Conservation (phyloP, 1,284 basidiomycete species). For the Malassezia sympodialis region DNA sequence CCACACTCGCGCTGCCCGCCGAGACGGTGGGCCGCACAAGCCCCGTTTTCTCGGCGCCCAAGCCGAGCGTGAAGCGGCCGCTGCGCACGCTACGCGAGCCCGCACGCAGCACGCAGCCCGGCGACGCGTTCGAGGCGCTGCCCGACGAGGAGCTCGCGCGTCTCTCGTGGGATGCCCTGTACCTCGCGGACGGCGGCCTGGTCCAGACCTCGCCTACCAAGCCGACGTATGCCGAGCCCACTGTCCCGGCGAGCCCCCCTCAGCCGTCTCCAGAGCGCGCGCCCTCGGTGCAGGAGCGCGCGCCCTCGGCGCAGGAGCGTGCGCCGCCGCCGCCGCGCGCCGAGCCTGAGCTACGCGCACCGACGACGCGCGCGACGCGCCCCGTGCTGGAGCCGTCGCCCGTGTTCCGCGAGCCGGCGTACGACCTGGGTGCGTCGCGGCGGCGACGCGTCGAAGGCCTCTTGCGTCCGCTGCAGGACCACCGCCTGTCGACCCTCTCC, state of each 20-base stretch:
- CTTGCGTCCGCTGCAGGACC: conserved; percentile 1
- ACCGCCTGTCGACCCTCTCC: conserved; percentile 9
- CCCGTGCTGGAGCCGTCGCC: neutral
- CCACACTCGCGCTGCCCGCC: neutral
- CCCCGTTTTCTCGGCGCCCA: neutral
- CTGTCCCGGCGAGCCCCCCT: too few relatives aligned
- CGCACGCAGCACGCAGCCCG: neutral
- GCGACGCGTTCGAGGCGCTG: neutral
- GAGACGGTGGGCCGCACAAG: neutral
- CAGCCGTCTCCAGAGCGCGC: neutral
- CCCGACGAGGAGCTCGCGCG: neutral
- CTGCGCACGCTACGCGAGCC: neutral
- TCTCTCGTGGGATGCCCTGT: neutral
- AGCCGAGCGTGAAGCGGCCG: neutral
- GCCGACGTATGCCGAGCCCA: neutral
- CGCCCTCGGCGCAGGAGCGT: neutral
- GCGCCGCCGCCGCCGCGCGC: neutral
- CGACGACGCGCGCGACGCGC: neutral
- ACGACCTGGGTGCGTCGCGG: neutral
- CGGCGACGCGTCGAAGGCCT: neutral
- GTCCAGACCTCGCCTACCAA: neutral
- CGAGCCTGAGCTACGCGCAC: neutral
- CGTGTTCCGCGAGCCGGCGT: neutral
- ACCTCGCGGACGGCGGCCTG: neutral
- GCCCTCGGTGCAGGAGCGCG: neutral